Evolutionary conservation across 768 basidiomycete species (phyloP).

Genomic region (Tricholoma furcatifolium): DNA sequence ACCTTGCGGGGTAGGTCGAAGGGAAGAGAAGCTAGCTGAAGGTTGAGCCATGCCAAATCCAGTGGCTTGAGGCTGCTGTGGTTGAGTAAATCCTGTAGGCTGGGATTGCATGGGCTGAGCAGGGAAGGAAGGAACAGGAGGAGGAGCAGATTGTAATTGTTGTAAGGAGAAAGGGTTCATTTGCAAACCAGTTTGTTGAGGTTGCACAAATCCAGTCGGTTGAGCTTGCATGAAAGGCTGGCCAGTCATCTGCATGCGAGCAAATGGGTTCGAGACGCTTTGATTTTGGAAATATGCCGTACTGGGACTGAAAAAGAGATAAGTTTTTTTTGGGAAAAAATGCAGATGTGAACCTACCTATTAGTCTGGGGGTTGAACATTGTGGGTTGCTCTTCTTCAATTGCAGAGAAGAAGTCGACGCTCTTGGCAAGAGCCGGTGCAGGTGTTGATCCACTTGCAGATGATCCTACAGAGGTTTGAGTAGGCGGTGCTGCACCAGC

Average conservation of each 20-base stretch:
- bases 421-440: slow-evolving; percentile 18
- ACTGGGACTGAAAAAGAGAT: slow-evolving; percentile 37
- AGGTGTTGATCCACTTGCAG: slow-evolving; percentile 15
- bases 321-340: neutral
- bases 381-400: slow-evolving; percentile 78
- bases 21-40: slow-evolving; percentile 26
- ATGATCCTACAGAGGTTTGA: slow-evolving; percentile 9
- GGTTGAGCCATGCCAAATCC: slow-evolving; percentile 28
- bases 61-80: slow-evolving; percentile 30
- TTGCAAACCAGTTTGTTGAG: slow-evolving; percentile 47
- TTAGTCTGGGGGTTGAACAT: slow-evolving; percentile 65
- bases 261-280: slow-evolving; percentile 74
- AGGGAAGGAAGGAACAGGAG: slow-evolving; percentile 54
- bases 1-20: slow-evolving; percentile 26
- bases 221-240: slow-evolving; percentile 51
- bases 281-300: slow-evolving; percentile 56
- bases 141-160: slow-evolving; percentile 42
- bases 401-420: slow-evolving; percentile 86
- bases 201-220: slow-evolving; percentile 53
- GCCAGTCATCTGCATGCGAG: slow-evolving; percentile 53
- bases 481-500: neutral
- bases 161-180: slow-evolving; percentile 47
- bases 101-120: slow-evolving; percentile 35
- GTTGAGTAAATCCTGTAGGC: slow-evolving; percentile 37
- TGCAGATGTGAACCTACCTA: slow-evolving; percentile 36